These are phyloP conservation scores for Lepidium africanum DNA, from an alignment of 345 rosid genomes.

Conservation along the genomic window DNA sequence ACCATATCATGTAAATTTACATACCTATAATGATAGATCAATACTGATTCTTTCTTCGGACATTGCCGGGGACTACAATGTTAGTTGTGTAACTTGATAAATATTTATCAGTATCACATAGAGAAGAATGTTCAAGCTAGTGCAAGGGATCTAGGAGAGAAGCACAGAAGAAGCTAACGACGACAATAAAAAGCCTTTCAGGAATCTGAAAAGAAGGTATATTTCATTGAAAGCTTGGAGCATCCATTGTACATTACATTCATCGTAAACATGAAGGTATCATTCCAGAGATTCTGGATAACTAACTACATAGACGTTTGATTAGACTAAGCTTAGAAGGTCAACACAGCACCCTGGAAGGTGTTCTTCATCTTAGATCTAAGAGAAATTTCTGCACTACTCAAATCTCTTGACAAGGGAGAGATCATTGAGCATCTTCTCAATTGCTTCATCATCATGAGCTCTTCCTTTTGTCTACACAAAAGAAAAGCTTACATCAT, in stretches of 20 bases:
- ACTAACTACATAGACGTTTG: background rate
- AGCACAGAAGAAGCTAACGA: too few species aligned
- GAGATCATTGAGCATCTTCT: conserved; percentile 84
- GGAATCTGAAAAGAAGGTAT: background rate
- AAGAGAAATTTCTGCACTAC: conserved; percentile 11
- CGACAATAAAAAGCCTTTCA: too few species aligned
- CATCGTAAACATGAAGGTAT: background rate
- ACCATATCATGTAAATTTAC: too few species aligned
- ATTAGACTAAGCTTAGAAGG: background rate
- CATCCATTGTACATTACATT: background rate
- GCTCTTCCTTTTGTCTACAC: conserved; percentile 81
- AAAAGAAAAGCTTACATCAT: conserved; percentile 7
- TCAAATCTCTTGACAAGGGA: conserved; percentile 88
- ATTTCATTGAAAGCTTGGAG: background rate
- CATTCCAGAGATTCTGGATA: background rate
- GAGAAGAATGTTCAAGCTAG: too few species aligned
- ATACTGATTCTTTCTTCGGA: too few species aligned
- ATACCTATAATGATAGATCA: too few species aligned
- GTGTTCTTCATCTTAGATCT: background rate
- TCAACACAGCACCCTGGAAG: background rate
- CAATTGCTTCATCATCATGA: conserved; percentile 77
- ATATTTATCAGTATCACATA: too few species aligned
- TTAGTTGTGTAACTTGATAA: too few species aligned
- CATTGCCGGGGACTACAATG: too few species aligned
- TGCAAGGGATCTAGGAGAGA: too few species aligned